Percentiles rank a stretch among this genome's conserved stretches.
phyloP scores from a whole-genome alignment of 1,284 basidiomycete genomes.

The Rhizoctonia solani region DNA sequence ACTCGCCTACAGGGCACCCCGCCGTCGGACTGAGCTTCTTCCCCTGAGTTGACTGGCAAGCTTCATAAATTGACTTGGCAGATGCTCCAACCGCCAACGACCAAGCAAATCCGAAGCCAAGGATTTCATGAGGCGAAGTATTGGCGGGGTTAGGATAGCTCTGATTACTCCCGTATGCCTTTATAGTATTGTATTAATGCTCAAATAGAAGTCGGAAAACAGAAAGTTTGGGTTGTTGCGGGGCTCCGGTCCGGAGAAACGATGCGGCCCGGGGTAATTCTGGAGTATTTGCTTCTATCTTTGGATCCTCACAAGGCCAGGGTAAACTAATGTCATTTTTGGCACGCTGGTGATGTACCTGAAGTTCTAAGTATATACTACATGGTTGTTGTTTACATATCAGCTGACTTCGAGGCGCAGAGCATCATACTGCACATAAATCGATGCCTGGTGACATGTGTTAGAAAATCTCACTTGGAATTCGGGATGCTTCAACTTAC shows the following conservation, averaged over 20 bases:
- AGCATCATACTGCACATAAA: conserved; percentile 43
- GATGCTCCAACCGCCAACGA: conserved; percentile 17
- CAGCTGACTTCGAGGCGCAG: conserved; percentile 41
- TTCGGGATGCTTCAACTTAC: not conserved
- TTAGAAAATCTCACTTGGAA: not conserved
- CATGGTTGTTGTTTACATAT: not conserved
- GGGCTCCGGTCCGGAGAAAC: conserved; percentile 31
- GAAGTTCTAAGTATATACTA: conserved; percentile 3
- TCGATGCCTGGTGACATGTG: conserved; percentile 32
- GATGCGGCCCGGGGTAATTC: conserved; percentile 10
- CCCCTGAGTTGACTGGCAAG: conserved; percentile 27
- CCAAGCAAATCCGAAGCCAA: conserved; percentile 6
- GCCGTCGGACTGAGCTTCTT: conserved; percentile 7
- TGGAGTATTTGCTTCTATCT: not conserved
- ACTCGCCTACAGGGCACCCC: conserved; percentile 26
- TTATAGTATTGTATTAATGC: conserved; percentile 11
- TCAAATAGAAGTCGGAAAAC: not conserved
- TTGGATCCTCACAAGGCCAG: not conserved
- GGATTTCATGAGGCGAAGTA: not conserved
- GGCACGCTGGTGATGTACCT: not conserved
- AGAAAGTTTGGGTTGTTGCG: conserved; percentile 1
- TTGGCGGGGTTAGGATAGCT: not conserved
- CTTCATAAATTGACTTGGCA: conserved; percentile 24
- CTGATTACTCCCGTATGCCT: not conserved
- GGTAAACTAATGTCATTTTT: not conserved